Evolutionary conservation across 2,329 filamentous ascomycete genomes (phyloP), one percentile per base, ranked within the genome.

Genomic region (Aspergillus neoniger): DNA sequence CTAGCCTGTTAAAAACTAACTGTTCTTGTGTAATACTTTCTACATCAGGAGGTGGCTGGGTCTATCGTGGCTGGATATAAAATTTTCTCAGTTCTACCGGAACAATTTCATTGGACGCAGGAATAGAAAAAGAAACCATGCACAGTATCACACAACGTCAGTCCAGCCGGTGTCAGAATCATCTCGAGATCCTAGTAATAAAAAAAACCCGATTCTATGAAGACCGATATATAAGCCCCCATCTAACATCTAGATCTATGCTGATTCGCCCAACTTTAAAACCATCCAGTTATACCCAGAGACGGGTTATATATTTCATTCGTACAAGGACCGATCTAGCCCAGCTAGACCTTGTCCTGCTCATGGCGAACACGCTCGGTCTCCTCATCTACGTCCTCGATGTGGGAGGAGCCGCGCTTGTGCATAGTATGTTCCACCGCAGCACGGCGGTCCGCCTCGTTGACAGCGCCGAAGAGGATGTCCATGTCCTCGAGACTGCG

Each of bases 401-500:
- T 60, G 49, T 72, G 69, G 25, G 59, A 47, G 7, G 67, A 49
- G 3, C 69, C 64, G 6, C 61, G 62, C 65, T 72, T 72, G 17
- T 71, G 65, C 57, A 72, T 17, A 3, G 67, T 69, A 12, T 68
- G 60, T 55, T 71, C 68, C 28, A 72, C 65, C 49, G 70, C 68
- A 17, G 68, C 69, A 1, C 58, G 63, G 25, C 69, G 57, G 49
- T 68, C 68, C 9, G 59, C 58, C 36, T 67, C 69, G 41, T 70
- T 61, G 25, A 72, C 65, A 53, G 60, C 71, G 66, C 69, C 69
- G 30, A 73, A 73, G 1, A 73, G 60, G 25, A 70, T 47, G 44
- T 81, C 76, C 68, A 79, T 74, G 32, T 79, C 76, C 57, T 79
- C 77, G 52, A 79, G 65, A 14, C 70, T 73, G 44, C 72, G 68